These are phyloP conservation scores for Aquanectria penicillioides DNA, from an alignment of 2,329 filamentous ascomycete genomes.

Conservation along the genomic window DNA sequence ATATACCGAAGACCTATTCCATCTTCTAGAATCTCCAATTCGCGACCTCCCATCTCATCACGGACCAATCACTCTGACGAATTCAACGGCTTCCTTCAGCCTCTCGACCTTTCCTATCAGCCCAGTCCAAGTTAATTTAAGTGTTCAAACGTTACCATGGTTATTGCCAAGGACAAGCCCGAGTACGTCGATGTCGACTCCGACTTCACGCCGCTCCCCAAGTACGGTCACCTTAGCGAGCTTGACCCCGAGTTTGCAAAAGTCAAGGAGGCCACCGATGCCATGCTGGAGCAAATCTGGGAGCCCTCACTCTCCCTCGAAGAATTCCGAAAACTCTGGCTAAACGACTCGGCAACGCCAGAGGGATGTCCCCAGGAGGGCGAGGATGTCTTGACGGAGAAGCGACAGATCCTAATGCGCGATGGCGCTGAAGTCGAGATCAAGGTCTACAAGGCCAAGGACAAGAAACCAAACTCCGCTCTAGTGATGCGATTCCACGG, in stretches of 20 bases:
- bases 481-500: constrained; percentile 49
- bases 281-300: constrained; percentile 42
- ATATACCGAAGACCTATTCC: not conserved
- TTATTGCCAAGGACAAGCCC: constrained; percentile 39
- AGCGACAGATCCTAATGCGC: constrained; percentile 42
- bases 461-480: constrained; percentile 36
- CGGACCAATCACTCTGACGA: too few relatives aligned
- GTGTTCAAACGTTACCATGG: constrained; percentile 26
- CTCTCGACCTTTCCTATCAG: too few relatives aligned
- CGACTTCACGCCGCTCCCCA: constrained; percentile 47
- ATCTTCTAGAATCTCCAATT: not conserved
- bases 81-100: too few relatives aligned
- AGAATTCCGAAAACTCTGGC: constrained; percentile 43
- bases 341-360: constrained; percentile 37
- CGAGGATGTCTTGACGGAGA: constrained; percentile 45
- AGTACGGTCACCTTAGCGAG: constrained; percentile 47
- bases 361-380: constrained; percentile 45
- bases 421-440: constrained; percentile 48
- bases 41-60: too few relatives aligned
- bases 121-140: not conserved
- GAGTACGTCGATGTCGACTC: constrained; percentile 43
- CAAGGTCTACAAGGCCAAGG: constrained; percentile 45
- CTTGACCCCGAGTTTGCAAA: constrained; percentile 45
- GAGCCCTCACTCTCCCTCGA: constrained; percentile 38
- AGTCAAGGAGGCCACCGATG: constrained; percentile 40